Conservation (phyloP, 116 monocot species). For the Papilionanthe hybrid region DNA sequence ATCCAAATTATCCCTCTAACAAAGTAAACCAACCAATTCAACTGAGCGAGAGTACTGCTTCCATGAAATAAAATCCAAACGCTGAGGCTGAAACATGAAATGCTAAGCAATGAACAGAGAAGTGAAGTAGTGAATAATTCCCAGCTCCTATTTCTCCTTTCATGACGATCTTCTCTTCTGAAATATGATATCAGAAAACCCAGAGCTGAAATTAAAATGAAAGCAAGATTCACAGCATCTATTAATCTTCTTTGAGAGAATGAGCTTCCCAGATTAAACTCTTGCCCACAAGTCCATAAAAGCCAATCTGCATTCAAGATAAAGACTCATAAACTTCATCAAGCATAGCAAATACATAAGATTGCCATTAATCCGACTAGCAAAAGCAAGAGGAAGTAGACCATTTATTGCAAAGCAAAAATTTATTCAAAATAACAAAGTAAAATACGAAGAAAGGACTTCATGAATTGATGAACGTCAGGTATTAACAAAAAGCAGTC, state of each 20-base stretch:
- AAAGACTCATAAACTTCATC: background rate
- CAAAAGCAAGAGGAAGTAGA: too few relatives aligned
- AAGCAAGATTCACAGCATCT: constrained; percentile 23
- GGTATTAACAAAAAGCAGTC: too few relatives aligned
- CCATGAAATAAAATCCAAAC: constrained; percentile 12
- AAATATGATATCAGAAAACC: constrained; percentile 14
- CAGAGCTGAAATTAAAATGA: constrained; percentile 15
- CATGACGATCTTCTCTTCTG: constrained; percentile 2
- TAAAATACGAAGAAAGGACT: background rate
- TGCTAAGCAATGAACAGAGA: constrained; percentile 8
- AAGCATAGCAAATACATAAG: background rate
- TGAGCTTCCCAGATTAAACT: constrained; percentile 8
- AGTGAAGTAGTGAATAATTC: constrained; percentile 15
- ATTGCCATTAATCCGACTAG: background rate
- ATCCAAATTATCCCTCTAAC: constrained; percentile 31
- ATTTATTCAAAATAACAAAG: background rate
- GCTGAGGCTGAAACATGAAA: constrained; percentile 9
- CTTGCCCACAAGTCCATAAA: background rate
- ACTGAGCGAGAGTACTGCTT: background rate
- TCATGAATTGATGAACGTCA: background rate
- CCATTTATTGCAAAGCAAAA: too few relatives aligned
- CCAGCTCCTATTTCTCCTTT: constrained; percentile 17
- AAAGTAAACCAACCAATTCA: constrained; percentile 11
- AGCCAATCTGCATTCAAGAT: constrained; percentile 18
- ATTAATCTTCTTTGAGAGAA: constrained; percentile 24